Conservation (phyloP, 495 filamentous ascomycete species). For the Neurospora sublineolata region DNA sequence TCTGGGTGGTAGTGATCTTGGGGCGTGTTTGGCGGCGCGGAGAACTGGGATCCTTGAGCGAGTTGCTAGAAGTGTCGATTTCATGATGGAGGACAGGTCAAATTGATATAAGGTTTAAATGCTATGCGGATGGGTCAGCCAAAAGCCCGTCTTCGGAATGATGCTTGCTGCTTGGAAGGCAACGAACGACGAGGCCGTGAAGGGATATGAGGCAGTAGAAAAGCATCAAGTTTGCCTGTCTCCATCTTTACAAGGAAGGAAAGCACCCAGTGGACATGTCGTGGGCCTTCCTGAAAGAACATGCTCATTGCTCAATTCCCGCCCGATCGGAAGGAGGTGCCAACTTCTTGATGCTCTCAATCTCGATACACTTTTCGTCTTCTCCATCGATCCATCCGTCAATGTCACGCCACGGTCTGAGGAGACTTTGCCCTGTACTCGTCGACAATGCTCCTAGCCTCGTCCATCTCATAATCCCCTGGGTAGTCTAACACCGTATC, state of each 20-base stretch:
- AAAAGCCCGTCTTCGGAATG: not conserved
- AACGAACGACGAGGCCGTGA: not conserved
- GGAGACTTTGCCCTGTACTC: constrained; percentile 1
- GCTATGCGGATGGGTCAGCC: not conserved
- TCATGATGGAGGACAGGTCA: not conserved
- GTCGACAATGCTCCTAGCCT: constrained; percentile 15
- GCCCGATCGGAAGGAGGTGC: not conserved
- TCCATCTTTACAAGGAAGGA: not conserved
- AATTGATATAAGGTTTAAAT: not conserved
- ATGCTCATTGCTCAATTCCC: not conserved
- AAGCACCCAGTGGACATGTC: not conserved
- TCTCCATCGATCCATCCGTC: not conserved
- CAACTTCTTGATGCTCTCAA: not conserved
- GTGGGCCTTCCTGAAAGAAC: not conserved
- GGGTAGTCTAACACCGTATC: constrained; percentile 16
- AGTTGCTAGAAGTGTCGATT: not conserved
- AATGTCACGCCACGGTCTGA: not conserved
- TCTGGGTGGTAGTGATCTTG: not conserved
- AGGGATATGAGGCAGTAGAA: not conserved
- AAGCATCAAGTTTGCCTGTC: not conserved
- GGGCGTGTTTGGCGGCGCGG: not conserved
- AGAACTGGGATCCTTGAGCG: not conserved
- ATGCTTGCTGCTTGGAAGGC: not conserved
- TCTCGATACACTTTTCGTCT: not conserved
- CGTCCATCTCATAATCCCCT: constrained; percentile 15